Base-by-base conservation (phyloP, 495 filamentous ascomycete genomes). In the Penicillium manginii region DNA sequence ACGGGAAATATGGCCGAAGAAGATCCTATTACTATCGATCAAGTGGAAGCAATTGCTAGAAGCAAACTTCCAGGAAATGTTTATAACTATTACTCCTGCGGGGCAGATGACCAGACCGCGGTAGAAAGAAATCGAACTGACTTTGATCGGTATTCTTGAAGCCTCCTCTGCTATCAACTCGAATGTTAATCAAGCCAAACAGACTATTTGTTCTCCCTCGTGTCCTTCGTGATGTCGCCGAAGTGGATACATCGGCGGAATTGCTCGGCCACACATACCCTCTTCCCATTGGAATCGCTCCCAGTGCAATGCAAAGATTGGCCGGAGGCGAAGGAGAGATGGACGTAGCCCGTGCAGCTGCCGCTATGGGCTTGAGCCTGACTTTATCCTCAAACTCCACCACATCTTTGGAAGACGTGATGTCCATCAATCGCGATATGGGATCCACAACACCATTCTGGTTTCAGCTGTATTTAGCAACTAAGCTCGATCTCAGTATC, bases 281-380 rank as follows among this genome's bases (percentile, higher is more conserved):
- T 85, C 84, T 90, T 37, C 91, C 91, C n/a, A 90, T 93, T 70
- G 93, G 93, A 63, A 86, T 94, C 11, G 91, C 91, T 1, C 91
- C 91, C 11, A 92, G 90, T 45, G 91, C 90, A 0, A 80, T 92
- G 17, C 90, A 91, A 48, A 92, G 90, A 72, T 81, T 94, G 1
- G 91, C 91, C 21, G 81, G 92, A 66, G 83, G 83, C 0, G 89
- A 92, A 66, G 91, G 91, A 61, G 91, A 96, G 67, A 84, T 91
- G 0, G 78, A 91, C 8, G 81, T 93, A 2, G 92, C 90, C 3
- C 76, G 83, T 50, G 90, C 89, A 12, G 89, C 91, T 0, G 78
- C 79, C 61, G 88, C 86, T 61, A 90, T 93, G 70, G 85, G 89
- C 59, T 62, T 85, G 29, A 62, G 67, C 6, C 81, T 86, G 79